Conservation (phyloP, 2,329 filamentous ascomycete genomes). For the Xylaria hypoxylon region DNA sequence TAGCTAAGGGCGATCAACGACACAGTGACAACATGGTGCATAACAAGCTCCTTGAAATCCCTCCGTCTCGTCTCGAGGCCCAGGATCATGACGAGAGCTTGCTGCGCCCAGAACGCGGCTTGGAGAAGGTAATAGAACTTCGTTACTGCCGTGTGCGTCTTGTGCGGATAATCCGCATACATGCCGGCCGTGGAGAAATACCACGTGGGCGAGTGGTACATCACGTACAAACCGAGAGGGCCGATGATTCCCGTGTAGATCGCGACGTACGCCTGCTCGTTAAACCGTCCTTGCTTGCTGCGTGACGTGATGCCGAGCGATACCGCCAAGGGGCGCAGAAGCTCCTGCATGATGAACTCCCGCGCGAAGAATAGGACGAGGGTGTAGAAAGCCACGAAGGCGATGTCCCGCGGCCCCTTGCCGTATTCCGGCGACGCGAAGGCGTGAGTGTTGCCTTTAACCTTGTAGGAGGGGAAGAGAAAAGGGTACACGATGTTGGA, state of each 20-base stretch:
- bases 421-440: constrained; percentile 68
- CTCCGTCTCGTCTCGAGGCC: constrained; percentile 78
- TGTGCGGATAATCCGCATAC: constrained; percentile 78
- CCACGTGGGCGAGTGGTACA: constrained; percentile 77
- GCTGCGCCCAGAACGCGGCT: constrained; percentile 80
- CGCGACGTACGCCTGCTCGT: constrained; percentile 81
- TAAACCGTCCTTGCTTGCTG: constrained; percentile 76
- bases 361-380: constrained; percentile 78
- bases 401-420: constrained; percentile 75
- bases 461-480: constrained; percentile 77
- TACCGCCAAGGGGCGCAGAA: constrained; percentile 72
- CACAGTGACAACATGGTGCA: constrained; percentile 78
- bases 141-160: constrained; percentile 71
- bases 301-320: constrained; percentile 68
- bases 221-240: constrained; percentile 76
- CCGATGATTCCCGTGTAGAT: constrained; percentile 77
- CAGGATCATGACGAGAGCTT: constrained; percentile 75
- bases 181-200: constrained; percentile 79
- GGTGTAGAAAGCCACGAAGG: constrained; percentile 78
- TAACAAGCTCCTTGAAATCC: constrained; percentile 79
- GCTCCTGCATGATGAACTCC: constrained; percentile 79
- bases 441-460: constrained; percentile 50
- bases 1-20: constrained; percentile 76
- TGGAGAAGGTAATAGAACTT: constrained; percentile 82
- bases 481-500: constrained; percentile 73